Base-by-base conservation (phyloP, 176 grass and related monocot genomes). In the Oryza longistaminata region DNA sequence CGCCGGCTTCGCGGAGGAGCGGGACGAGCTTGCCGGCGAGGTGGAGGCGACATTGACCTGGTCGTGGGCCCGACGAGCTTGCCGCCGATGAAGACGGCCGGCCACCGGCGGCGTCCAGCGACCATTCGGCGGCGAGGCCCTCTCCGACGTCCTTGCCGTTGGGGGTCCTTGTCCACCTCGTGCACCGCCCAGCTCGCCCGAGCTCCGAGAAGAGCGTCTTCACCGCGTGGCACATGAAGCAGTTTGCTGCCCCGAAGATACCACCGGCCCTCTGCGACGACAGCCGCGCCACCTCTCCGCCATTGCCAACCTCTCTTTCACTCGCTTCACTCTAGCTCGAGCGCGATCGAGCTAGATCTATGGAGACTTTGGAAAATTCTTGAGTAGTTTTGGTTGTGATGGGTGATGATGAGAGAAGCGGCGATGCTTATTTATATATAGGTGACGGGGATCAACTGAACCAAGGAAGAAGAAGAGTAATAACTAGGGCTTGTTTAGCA, bases 211-310 rank as follows among this genome's bases (percentile, higher is more conserved):
- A 90, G 21, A 94, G 80, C 45, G 81, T 88, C 93, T 87, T 90
- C 81, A 94, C 78, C 0, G 88, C 77, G 70, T 95, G 90, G 82
- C 93, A 95, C 93, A 95, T 95, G 88, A 74, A 95, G 60, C 93
- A 95, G 64, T 89, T 92, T n/a, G 78, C 90, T 95, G 48, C 37
- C 7, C 78, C 88, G 77, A 95, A 92, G 73, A 95, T 92, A 95
- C 90, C 82, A 95, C 93, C 8, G 90, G n/a, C 88, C 1, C 75
- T 72, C 61, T 92, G 71, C 11, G 90, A 88, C 7, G 93, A 87
- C 85, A 94, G n/a, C 74, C 9, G 77, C 42, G 44, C n/a, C 72
- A 94, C 88, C 85, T 81, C 2, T 94, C 92, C 87, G 79, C 72
- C 81, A 88, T 84, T 84, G 71, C 6, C 72, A n/a, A 43, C 42